These are phyloP conservation scores for Raphanus hybrid DNA, from an alignment of 441 rosid genomes.

Conservation along the genomic window DNA sequence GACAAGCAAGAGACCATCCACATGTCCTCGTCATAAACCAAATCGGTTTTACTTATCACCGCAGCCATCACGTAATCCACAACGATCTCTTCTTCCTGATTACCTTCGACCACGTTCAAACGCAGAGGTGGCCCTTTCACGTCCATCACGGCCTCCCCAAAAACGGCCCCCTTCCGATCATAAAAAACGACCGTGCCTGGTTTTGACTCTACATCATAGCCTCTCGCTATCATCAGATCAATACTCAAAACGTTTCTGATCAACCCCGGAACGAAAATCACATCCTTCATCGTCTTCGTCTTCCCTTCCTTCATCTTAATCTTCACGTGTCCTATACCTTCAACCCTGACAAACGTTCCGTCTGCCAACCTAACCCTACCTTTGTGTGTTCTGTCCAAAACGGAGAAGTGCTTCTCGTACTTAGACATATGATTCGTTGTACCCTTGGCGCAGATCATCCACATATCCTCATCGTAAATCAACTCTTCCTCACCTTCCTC, in stretches of 20 bases:
- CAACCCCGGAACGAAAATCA: constrained; percentile 26
- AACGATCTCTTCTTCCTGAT: neutral
- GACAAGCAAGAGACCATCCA: constrained; percentile 17
- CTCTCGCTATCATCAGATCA: constrained; percentile 14
- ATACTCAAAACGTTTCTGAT: constrained; percentile 26
- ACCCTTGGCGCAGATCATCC: constrained; percentile 10
- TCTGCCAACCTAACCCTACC: neutral
- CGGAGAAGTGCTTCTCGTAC: constrained; percentile 11
- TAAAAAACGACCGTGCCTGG: neutral
- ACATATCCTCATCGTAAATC: constrained; percentile 13
- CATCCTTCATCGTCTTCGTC: constrained; percentile 12
- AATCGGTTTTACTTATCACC: neutral
- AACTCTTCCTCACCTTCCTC: neutral
- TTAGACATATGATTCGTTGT: constrained; percentile 25
- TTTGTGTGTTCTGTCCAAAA: constrained; percentile 19
- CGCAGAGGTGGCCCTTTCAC: neutral
- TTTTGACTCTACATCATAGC: neutral
- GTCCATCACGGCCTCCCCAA: neutral
- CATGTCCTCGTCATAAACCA: constrained; percentile 18
- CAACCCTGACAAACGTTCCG: constrained; percentile 5
- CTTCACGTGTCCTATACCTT: constrained; percentile 4
- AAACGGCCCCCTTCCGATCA: constrained; percentile 2
- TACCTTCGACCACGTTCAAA: constrained; percentile 11
- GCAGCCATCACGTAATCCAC: constrained; percentile 11
- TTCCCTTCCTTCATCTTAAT: constrained; percentile 12